Evolutionary conservation across 2,329 filamentous ascomycete species (phyloP), one percentile per base, ranked within the genome.

Genomic region (Aspergillus glaucus): DNA sequence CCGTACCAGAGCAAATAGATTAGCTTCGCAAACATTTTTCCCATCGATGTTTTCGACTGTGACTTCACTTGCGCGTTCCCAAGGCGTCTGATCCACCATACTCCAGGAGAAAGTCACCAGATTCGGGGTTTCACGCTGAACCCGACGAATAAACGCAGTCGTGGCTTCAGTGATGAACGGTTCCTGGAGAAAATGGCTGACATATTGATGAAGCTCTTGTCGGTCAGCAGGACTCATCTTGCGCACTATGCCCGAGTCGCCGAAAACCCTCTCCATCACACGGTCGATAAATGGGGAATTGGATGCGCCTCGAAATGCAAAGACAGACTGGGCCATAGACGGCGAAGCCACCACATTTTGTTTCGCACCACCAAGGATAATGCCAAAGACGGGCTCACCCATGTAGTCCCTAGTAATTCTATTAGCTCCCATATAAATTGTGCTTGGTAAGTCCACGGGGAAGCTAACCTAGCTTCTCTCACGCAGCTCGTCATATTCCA

Each of bases 51-150:
- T 74, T 3, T 69, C 60, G 8, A 72, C 62, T 2, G 66, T 64
- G 1, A 78, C 68, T 8, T 72, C 64, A 15, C 70, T 74, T n/a
- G 63, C 67, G 30, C 79, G 75, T 60, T 86, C 83, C 82, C 83
- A 86, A 2, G 71, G 70, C 56, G 75, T 74, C 51, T 84, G 79
- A 57, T 86, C 82, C 21, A 86, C 79, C 2, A 75, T 67, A 15
- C 79, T 82, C 6, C 74, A 69, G 34, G 74, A 75, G 56, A 82
- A 84, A 1, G 80, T 81, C 36, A 85, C 74, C 30, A 86, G 62
- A 46, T 80, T 77, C 4, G 78, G 76, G 9, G 79, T 69, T 15
- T 75, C 70, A 6, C 65, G 61, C 51, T 76, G 66, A 5, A 76
- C 64, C 48, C 65, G 67, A 36, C 54, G 62, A 42, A 66, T 70